Conservation (phyloP, 495 filamentous ascomycete genomes). For the Aspergillus campestris region DNA sequence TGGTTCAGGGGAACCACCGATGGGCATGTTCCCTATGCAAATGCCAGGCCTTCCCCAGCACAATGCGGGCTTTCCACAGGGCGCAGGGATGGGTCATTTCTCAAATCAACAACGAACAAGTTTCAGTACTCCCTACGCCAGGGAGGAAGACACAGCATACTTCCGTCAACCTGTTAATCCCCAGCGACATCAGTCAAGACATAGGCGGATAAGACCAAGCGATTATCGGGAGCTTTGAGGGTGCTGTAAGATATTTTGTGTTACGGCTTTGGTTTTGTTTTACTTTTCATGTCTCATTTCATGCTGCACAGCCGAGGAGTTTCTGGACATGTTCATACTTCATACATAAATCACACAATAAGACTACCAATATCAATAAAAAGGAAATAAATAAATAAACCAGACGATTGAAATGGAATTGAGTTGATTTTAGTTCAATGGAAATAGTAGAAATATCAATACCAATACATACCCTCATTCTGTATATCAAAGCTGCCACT, state of each 20-base stretch:
- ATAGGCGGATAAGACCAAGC: slow-evolving; percentile 69
- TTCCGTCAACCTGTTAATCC: slow-evolving; percentile 95
- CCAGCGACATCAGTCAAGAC: slow-evolving; percentile 74
- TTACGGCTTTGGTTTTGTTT: neutral
- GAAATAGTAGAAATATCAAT: too few species aligned
- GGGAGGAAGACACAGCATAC: slow-evolving; percentile 85
- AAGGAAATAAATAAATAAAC: too few species aligned
- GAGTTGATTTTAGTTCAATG: too few species aligned
- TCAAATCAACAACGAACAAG: slow-evolving; percentile 65
- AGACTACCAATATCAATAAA: too few species aligned
- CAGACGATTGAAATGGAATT: too few species aligned
- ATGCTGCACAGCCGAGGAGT: too few species aligned
- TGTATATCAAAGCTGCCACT: too few species aligned
- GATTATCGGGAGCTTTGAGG: slow-evolving; percentile 79
- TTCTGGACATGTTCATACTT: slow-evolving; percentile 1
- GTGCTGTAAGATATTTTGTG: neutral
- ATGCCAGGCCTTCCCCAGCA: slow-evolving; percentile 21
- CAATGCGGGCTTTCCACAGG: slow-evolving; percentile 25
- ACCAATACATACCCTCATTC: too few species aligned
- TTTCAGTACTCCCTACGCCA: slow-evolving; percentile 51
- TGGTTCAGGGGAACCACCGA: slow-evolving; percentile 31
- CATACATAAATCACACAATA: neutral
- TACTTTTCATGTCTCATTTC: neutral
- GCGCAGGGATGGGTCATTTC: slow-evolving; percentile 39
- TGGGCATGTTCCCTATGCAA: slow-evolving; percentile 31